Percentiles rank a stretch among this genome's conserved stretches.
Evolutionary conservation across 176 grass and related monocot species (phyloP).

Genomic region (Ampelocalamus luodianensis): DNA sequence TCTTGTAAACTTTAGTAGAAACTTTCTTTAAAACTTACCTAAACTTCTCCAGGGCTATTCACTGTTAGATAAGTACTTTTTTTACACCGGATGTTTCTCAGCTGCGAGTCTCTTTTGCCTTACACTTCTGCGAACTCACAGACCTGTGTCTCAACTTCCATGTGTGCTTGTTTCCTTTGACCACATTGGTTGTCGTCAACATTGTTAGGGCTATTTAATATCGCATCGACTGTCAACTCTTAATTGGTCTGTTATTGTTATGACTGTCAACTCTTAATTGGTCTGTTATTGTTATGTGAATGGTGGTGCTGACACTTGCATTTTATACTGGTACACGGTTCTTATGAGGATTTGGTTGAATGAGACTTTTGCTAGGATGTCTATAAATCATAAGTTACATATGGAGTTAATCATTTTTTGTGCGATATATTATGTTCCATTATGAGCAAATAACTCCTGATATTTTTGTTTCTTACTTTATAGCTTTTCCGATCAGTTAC

Average conservation of each 20-base stretch:
- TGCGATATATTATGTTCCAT: background rate
- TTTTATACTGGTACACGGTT: background rate
- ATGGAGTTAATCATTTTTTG: background rate
- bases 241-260: constrained; percentile 1
- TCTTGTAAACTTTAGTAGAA: background rate
- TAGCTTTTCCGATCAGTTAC: constrained; percentile 12
- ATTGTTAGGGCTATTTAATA: background rate
- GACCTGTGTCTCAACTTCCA: background rate
- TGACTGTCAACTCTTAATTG: constrained; percentile 8
- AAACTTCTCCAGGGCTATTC: background rate
- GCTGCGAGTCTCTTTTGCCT: background rate
- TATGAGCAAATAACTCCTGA: constrained; percentile 19
- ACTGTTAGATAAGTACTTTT: constrained; percentile 11
- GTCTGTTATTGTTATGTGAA: background rate
- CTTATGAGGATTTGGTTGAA: constrained; percentile 12
- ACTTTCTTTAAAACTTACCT: constrained; percentile 9
- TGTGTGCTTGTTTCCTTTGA: background rate
- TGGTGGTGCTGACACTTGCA: background rate
- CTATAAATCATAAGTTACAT: constrained; percentile 23
- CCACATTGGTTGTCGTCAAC: constrained; percentile 17
- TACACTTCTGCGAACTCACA: constrained; percentile 25
- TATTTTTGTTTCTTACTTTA: constrained; percentile 16
- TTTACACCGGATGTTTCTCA: constrained; percentile 8
- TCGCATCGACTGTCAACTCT: background rate
- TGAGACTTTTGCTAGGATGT: constrained; percentile 14